A percentile compares a stretch with the other conserved stretches of the same genome.
These are phyloP conservation scores for Beauveria caledonica DNA, from an alignment of 2,329 filamentous ascomycete genomes.

Conservation along the genomic window DNA sequence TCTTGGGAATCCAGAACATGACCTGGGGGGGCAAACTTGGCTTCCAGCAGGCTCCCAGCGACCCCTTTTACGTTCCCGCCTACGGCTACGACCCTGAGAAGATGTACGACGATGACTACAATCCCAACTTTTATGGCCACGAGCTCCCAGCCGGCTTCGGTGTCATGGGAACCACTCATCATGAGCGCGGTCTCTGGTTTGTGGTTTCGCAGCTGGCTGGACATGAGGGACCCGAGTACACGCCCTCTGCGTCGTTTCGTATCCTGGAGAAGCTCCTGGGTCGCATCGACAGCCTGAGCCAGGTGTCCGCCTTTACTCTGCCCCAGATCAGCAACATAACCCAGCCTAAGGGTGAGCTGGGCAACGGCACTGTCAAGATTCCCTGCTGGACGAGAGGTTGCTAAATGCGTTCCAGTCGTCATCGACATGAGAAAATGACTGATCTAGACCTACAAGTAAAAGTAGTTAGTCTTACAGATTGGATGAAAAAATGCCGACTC, in stretches of 20 bases:
- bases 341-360: conserved; percentile 16
- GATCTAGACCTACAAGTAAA: too few relatives aligned
- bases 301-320: conserved; percentile 30
- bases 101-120: conserved; percentile 34
- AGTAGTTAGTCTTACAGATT: too few relatives aligned
- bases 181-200: conserved; percentile 69
- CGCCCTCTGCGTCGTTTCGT: conserved; percentile 58
- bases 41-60: conserved; percentile 52
- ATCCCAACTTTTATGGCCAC: conserved; percentile 26
- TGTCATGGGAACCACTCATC: conserved; percentile 60
- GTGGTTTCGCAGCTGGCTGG: conserved; percentile 56
- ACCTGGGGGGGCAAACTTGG: conserved; percentile 66
- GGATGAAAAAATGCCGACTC: too few relatives aligned
- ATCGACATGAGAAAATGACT: not conserved
- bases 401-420: not conserved
- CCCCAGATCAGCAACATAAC: conserved; percentile 15
- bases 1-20: conserved; percentile 72
- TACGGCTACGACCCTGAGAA: conserved; percentile 13
- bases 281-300: conserved; percentile 48
- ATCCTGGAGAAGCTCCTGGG: conserved; percentile 71
- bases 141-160: conserved; percentile 52
- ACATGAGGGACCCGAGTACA: conserved; percentile 62
- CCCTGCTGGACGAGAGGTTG: conserved; percentile 25
- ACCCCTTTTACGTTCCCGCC: conserved; percentile 59
- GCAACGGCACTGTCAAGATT: conserved; percentile 18